A percentile compares a stretch with the other conserved stretches of the same genome.
Evolutionary conservation across 306 rosid genomes (phyloP).

Genomic region (Vigna unguiculata): DNA sequence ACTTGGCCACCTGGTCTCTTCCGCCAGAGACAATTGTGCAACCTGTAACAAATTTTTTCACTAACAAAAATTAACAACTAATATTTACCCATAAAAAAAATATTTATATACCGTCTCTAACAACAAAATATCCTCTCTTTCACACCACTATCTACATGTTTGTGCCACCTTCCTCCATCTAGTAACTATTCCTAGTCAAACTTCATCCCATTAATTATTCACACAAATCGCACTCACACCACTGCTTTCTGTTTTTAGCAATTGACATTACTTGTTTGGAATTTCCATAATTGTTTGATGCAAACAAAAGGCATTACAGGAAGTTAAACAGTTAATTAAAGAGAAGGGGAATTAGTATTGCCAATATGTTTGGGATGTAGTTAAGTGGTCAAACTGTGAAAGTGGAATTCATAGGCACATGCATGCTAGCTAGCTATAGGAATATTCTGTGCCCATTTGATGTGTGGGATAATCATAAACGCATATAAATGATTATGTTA

Average conservation of each 20-base stretch:
- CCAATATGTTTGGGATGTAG: neutral
- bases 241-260: slow-evolving; percentile 35
- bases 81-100: too few relatives aligned
- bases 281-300: slow-evolving; percentile 21
- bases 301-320: neutral
- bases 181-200: slow-evolving; percentile 36
- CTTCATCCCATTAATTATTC: slow-evolving; percentile 23
- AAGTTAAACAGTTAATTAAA: neutral
- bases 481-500: slow-evolving; percentile 25
- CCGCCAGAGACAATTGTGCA: too few relatives aligned
- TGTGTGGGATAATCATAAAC: neutral
- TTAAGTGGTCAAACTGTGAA: slow-evolving; percentile 18
- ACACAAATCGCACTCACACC: neutral
- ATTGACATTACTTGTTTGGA: slow-evolving; percentile 43
- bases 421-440: slow-evolving; percentile 21
- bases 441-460: slow-evolving; percentile 38
- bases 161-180: slow-evolving; percentile 34
- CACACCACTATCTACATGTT: slow-evolving; percentile 36
- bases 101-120: too few relatives aligned
- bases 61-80: too few relatives aligned
- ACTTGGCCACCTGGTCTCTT: too few relatives aligned
- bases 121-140: slow-evolving; percentile 4
- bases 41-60: too few relatives aligned
- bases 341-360: neutral
- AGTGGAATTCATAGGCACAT: slow-evolving; percentile 11